Conservation (phyloP, 176 grass and related monocot genomes). For the Oryza nivara region DNA sequence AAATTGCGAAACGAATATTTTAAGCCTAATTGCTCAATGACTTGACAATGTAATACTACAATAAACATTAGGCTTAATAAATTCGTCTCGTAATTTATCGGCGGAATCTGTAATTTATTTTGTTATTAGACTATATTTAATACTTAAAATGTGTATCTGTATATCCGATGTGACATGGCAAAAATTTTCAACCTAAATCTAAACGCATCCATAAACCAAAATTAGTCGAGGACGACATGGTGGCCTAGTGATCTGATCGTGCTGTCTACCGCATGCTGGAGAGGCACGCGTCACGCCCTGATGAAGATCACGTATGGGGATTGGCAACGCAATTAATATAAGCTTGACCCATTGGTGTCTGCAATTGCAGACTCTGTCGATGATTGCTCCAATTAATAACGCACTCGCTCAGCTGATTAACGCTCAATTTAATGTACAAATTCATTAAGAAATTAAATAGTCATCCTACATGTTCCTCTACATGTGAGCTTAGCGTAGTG, state of each 20-base stretch:
- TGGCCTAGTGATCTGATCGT: background rate
- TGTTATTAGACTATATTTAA: too few relatives aligned
- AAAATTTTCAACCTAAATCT: too few relatives aligned
- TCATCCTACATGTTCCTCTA: slow-evolving; percentile 19
- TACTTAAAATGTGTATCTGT: too few relatives aligned
- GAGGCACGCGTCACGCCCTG: background rate
- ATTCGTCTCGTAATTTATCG: too few relatives aligned
- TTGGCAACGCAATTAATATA: background rate
- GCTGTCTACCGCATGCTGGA: background rate
- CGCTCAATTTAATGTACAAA: background rate
- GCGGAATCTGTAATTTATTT: too few relatives aligned
- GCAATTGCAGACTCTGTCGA: background rate
- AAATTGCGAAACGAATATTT: too few relatives aligned
- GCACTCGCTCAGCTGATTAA: background rate
- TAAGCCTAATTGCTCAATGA: too few relatives aligned
- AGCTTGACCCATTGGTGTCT: background rate
- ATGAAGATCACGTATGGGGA: background rate
- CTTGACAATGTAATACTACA: too few relatives aligned
- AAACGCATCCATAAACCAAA: too few relatives aligned
- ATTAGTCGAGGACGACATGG: background rate
- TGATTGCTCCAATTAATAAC: background rate
- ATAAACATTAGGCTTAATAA: too few relatives aligned
- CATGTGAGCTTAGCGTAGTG: slow-evolving; percentile 10
- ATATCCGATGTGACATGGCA: too few relatives aligned
- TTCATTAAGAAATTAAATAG: background rate